A percentile compares a stretch with the other conserved stretches of the same genome.
Evolutionary conservation across 331 rosid genomes (phyloP).

Genomic region (Acacia concinna): DNA sequence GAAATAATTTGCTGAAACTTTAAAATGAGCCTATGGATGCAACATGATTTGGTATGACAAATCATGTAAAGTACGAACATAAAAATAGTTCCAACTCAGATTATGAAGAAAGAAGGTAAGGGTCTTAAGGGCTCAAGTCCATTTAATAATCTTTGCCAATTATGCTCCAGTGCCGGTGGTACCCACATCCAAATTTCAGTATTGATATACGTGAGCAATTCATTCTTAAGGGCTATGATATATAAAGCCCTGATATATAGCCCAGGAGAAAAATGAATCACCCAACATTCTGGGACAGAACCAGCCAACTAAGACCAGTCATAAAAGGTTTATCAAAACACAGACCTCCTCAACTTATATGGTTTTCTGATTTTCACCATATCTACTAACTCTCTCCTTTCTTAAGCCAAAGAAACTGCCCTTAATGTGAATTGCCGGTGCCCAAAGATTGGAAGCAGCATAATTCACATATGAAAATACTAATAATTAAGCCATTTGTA

Average conservation of each 20-base stretch:
- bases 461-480: not conserved
- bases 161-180: not conserved
- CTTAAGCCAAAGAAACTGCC: too few relatives aligned
- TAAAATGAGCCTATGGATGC: not conserved
- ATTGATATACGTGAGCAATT: not conserved
- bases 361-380: too few relatives aligned
- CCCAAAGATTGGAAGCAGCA: not conserved
- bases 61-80: not conserved
- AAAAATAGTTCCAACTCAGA: not conserved
- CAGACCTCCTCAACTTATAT: too few relatives aligned
- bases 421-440: not conserved
- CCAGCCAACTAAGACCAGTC: not conserved
- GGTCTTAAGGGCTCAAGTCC: not conserved
- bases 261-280: not conserved
- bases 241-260: not conserved
- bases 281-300: not conserved
- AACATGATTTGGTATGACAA: not conserved
- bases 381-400: not conserved
- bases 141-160: not conserved
- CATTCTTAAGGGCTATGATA: not conserved
- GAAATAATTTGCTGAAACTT: not conserved
- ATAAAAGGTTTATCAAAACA: not conserved
- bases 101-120: not conserved
- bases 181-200: not conserved
- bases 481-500: not conserved